phyloP scores from a whole-genome alignment of 495 filamentous ascomycete species.

The Podospora conica region DNA sequence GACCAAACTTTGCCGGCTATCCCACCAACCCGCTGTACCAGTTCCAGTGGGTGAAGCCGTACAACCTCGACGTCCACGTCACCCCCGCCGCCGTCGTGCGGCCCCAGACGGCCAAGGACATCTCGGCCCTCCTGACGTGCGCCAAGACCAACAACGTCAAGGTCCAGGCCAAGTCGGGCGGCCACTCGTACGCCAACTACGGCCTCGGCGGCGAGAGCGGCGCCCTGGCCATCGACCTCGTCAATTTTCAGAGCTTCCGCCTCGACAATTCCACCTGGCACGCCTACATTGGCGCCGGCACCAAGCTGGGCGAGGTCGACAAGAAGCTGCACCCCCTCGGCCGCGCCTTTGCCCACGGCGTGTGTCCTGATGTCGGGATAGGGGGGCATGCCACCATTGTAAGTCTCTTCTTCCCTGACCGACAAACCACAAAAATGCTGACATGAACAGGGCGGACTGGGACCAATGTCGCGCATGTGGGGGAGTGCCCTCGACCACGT shows the following conservation, averaged over 20 bases:
- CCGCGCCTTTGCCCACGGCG: conserved; percentile 62
- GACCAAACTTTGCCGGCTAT: conserved; percentile 36
- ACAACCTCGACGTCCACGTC: conserved; percentile 59
- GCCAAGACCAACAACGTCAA: conserved; percentile 48
- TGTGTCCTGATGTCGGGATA: conserved; percentile 57
- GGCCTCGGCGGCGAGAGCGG: conserved; percentile 50
- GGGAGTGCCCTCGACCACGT: conserved; percentile 48
- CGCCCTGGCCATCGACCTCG: conserved; percentile 52
- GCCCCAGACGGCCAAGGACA: conserved; percentile 51
- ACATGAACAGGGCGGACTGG: conserved; percentile 42
- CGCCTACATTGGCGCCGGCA: conserved; percentile 62
- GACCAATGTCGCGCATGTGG: conserved; percentile 53
- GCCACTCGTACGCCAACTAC: conserved; percentile 56
- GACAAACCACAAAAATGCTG: not conserved
- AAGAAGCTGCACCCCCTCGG: conserved; percentile 53
- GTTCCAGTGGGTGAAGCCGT: conserved; percentile 43
- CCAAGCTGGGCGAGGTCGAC: conserved; percentile 55
- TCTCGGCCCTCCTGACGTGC: conserved; percentile 55
- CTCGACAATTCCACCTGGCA: conserved; percentile 50
- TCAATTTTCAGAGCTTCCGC: conserved; percentile 47
- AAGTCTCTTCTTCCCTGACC: not conserved
- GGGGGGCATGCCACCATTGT: conserved; percentile 65
- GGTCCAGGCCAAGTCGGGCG: conserved; percentile 65
- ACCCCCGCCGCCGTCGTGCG: conserved; percentile 57
- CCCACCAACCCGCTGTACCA: conserved; percentile 37